Conservation (phyloP, 208 protist genomes). For the Leptomonas pyrrhocoris region DNA sequence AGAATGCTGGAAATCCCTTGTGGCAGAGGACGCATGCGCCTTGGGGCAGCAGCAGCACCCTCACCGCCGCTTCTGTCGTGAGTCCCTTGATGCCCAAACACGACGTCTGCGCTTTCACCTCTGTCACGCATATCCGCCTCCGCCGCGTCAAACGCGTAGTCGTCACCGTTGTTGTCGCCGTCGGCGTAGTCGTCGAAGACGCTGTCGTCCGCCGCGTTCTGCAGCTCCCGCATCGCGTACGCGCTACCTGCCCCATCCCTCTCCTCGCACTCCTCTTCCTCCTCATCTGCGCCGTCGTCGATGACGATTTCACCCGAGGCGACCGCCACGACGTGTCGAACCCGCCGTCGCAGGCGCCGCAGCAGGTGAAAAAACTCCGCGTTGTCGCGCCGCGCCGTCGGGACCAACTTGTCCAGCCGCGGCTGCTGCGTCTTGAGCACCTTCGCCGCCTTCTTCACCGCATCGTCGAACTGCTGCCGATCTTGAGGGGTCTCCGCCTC, state of each 20-base stretch:
- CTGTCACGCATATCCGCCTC: neutral
- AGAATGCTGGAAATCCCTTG: conserved; percentile 31
- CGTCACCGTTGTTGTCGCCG: conserved; percentile 19
- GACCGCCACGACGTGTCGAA: conserved; percentile 46
- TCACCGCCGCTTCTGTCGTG: neutral
- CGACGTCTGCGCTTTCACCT: neutral
- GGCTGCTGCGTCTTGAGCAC: conserved; percentile 58
- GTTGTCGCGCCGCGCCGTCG: conserved; percentile 64
- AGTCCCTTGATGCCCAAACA: too few species aligned
- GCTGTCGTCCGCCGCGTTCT: conserved; percentile 72
- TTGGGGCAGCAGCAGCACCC: conserved; percentile 4
- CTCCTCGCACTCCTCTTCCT: conserved; percentile 23
- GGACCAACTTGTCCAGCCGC: conserved; percentile 63
- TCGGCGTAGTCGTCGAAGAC: conserved; percentile 67
- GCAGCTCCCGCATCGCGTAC: conserved; percentile 56
- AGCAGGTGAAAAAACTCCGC: conserved; percentile 71
- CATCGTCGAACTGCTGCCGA: conserved; percentile 68
- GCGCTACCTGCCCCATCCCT: neutral
- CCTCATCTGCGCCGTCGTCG: conserved; percentile 31
- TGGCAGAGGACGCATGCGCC: conserved; percentile 21
- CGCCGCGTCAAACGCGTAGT: conserved; percentile 2
- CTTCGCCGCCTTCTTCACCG: conserved; percentile 58
- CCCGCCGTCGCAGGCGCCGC: conserved; percentile 60
- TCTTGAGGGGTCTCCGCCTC: conserved; percentile 78
- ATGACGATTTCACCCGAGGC: conserved; percentile 52